Percentiles rank a stretch among this genome's conserved stretches.
phyloP scores from a whole-genome alignment of 495 filamentous ascomycete genomes.

The Penicillium paxilli region DNA sequence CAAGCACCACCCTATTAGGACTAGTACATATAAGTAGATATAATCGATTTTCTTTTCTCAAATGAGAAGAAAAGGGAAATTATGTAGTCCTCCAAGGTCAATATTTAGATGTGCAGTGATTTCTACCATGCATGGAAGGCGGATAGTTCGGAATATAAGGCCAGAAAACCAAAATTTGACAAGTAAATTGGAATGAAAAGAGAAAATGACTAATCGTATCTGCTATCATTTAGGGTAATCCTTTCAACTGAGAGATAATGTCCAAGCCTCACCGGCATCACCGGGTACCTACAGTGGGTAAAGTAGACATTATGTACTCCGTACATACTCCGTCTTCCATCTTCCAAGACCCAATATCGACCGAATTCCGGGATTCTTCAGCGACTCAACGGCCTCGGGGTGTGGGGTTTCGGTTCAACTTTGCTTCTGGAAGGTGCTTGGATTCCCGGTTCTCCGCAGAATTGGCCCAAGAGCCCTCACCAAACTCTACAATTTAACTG shows the following conservation, averaged over 20 bases:
- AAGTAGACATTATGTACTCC: no score
- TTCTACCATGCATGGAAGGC: no score
- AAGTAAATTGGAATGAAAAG: no score
- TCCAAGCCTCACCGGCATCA: neutral
- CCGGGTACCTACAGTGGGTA: neutral
- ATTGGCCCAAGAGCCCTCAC: neutral
- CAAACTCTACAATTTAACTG: neutral
- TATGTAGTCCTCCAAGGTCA: no score
- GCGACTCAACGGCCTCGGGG: neutral
- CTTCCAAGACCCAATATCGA: neutral
- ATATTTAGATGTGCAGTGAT: no score
- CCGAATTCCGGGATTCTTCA: neutral
- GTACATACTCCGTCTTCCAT: neutral
- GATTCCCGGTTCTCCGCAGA: neutral
- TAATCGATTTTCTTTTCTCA: neutral
- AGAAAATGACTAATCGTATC: neutral
- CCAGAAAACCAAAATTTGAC: no score
- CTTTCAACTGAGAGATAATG: no score
- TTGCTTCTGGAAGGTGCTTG: conserved; percentile 2
- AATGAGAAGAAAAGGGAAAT: no score
- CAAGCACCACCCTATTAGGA: no score
- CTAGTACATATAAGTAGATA: no score
- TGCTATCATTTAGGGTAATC: no score
- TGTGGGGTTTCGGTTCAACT: neutral
- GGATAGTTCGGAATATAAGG: no score